Base-by-base conservation (phyloP, 1,284 basidiomycete genomes). In the Ceratobasidium sp. region DNA sequence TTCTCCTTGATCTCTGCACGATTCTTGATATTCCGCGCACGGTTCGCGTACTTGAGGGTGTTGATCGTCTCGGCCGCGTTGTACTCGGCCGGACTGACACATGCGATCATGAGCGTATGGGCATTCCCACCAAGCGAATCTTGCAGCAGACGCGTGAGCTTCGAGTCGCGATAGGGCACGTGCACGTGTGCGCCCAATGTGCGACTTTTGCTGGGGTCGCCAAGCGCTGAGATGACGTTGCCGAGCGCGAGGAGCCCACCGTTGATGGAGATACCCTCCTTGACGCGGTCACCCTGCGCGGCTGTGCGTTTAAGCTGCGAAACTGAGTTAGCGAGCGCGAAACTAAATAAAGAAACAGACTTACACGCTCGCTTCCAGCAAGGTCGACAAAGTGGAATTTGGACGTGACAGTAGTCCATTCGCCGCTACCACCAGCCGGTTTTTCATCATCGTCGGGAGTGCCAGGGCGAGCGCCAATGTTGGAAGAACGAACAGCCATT, bases 351-450 rank as follows among this genome's bases (percentile, higher is more conserved):
- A 66, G 59, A 65, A 75, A 71, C 66, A 77, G 64, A 84, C 89
- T 81, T 81, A 94, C 92, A 79, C 98, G 86, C 84, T 99, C 97
- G 41, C 95, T 97, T 65, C 97, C 97, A 31, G 97, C 97, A 77
- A 99, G 84, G 84, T 99, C 97, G 63, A 99, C 98, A 81, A 98
- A 98, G 83, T 99, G 97, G 84, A 98, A 98, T 81, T 99, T 99
- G 77, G 95, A 97, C 53, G 92, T 90, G 65, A 97, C 88, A 0
- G 95, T 95, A 13, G 92, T 86, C 93, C 94, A 96, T 77, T 95
- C 92, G 2, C 92, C 90, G 9, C 83, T 79, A 24, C 27, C 27
- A 19, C 91, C 90, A 24, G 90, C 89, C 39, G 90, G 89, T n/a
- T 78, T 79, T 65, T 84, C 81, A 41, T 80, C 81, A 19, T 86